Conservation (phyloP, 108 stramenopile species). For the Nannochloropsis oceanica region DNA sequence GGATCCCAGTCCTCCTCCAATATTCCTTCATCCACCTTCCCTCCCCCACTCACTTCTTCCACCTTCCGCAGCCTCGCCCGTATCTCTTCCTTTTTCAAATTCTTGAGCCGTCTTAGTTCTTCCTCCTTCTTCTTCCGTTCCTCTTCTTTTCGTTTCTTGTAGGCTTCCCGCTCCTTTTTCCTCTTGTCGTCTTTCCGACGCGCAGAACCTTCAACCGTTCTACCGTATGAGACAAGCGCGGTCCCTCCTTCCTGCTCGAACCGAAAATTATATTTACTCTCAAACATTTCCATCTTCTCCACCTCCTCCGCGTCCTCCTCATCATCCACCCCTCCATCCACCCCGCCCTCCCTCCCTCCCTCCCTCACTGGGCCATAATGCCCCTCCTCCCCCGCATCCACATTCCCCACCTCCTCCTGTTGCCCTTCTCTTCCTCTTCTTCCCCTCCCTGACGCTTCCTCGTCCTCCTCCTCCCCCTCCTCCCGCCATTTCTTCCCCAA, state of each 20-base stretch:
- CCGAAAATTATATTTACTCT: constrained; percentile 96
- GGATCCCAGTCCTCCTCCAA: constrained; percentile 93
- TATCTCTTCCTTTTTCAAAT: constrained; percentile 80
- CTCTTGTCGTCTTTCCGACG: constrained; percentile 81
- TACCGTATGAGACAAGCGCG: constrained; percentile 57
- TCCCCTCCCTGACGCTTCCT: no score
- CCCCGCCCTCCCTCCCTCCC: neutral
- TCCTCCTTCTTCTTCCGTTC: constrained; percentile 85
- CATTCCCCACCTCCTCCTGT: constrained; percentile 13
- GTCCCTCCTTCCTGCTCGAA: constrained; percentile 77
- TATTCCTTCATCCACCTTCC: constrained; percentile 55
- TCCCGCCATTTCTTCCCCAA: constrained; percentile 51
- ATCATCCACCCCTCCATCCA: constrained; percentile 37
- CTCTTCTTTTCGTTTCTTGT: constrained; percentile 78
- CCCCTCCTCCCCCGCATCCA: neutral
- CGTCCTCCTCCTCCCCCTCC: constrained; percentile 2
- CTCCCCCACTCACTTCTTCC: constrained; percentile 53
- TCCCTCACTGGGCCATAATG: neutral
- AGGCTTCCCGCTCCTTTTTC: constrained; percentile 59
- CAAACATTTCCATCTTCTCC: constrained; percentile 84
- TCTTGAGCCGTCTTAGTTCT: constrained; percentile 78
- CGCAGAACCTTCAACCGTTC: constrained; percentile 40
- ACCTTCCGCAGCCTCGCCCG: constrained; percentile 45
- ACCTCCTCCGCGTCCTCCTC: constrained; percentile 67
- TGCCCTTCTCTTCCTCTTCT: no score